Evolutionary conservation across 1,139 yeast genomes (phyloP), one percentile per base, ranked within the genome.

Genomic region (Pichia sp.): DNA sequence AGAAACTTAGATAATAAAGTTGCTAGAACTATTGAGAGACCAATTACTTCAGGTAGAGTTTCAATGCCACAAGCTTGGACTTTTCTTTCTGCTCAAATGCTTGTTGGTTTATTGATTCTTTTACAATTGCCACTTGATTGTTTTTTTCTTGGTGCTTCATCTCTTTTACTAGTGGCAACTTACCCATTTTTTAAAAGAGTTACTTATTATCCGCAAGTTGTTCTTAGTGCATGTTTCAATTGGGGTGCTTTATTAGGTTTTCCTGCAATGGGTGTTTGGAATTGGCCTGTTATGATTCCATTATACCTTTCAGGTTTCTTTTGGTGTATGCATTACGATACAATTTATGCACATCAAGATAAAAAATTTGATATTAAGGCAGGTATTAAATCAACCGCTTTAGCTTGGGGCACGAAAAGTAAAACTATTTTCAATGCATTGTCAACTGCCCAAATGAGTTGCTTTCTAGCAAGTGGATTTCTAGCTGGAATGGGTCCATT

Each of bases 291-390:
- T 4, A 90, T 90, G 77, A 68, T 78, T 11, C 87, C 96, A 1
- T 70, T 94, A 42, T 87, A 83, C 55, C 63, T 80, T 3, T 79
- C 96, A 20, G 82, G 89, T 39, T 85, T 82, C 61, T 71, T 83
- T 46, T 94, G 98, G 98, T 83, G 96, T 54, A 84, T 94, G 87
- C 81, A 84, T 42, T 94, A 94, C 64, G 99, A 94, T 63, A 87
- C 97, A 3, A 80, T 94, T 36, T 94, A 94, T 63, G 98, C 98
- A 1, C 99, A 94, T 63, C 99, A 94, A 67, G 98, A 94, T 64
- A 94, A 94, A 67, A 68, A 65, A 48, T 94, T 83, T 58, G 99
- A 94, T 63, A 67, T 84, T 43, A 69, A 74, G 45, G 97, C 96
- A 0, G 97, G 97, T 7, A 84, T 94, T 54, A 89, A 90, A 63